Evolutionary conservation across 441 rosid genomes (phyloP), one percentile per base, ranked within the genome.

Genomic region (Corymbia citriodora): DNA sequence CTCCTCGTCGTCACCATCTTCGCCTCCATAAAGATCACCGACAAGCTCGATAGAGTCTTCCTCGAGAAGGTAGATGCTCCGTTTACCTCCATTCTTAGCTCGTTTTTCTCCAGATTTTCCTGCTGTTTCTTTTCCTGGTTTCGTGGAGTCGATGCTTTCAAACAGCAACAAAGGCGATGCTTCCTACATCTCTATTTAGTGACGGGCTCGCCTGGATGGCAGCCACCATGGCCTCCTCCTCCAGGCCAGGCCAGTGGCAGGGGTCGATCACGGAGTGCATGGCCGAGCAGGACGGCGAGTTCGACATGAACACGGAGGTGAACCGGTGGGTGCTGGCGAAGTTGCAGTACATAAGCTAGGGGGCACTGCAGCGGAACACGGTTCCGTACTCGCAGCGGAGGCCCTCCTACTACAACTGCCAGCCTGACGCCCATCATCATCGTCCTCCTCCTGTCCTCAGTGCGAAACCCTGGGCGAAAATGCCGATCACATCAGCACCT

Each of bases 311-410:
- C 49, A 49, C 61, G 15, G 89, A 87, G 81, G 50, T 90, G n/a
- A 86, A 27, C 88, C 36, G 88, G 90, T 93, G 97, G 45, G 90
- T 94, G 86, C 87, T 96, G 89, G 95, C 95, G 10, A 95, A 96
- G 9, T 65, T 95, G 10, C 88, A 93, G 57, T 95, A 94, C 94
- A 95, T 95, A 90, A 95, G 97, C 93, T 96, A 94, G 82, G 94
- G 90, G 45, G 93, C 96, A 25, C 88, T 96, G 94, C 95, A 93
- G 91, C 53, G 94, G 88, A 89, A 95, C 93, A 91, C 94, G 25
- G 94, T 93, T 74, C 96, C 97, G 16, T 95, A 96, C 91, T 94
- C 96, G 12, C 94, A 54, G 86, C 92, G 95, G 92, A 96, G 97
- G 9, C 96, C 96, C 1, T 95, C 96, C 53, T 96, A 96, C 91